Evolutionary conservation across 2,329 filamentous ascomycete genomes (phyloP), one percentile per base, ranked within the genome.

Genomic region (Dactylellina cionopaga): DNA sequence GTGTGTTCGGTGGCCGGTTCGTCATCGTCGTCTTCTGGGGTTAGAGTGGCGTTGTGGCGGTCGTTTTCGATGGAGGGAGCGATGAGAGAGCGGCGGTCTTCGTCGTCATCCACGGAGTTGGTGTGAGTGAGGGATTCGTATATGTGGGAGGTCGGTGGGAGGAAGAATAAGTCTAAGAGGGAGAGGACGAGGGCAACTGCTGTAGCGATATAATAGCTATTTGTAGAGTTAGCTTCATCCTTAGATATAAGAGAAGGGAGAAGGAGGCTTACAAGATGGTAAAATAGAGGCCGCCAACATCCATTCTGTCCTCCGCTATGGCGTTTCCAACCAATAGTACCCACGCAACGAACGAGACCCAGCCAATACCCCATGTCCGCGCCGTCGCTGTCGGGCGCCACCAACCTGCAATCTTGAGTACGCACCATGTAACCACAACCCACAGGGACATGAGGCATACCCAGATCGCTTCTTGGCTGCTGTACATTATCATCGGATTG

Each of bases 401-500:
- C 73, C 89, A 90, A 77, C 92, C 90, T 13, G 92, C 90, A 1
- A 91, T 89, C 15, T 89, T 87, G 77, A 92, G 88, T 33, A 96
- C 84, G 74, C 92, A 89, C 94, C 94, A 98, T 46, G 92, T 89
- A 17, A 89, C 80, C 69, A 90, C 88, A 77, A 95, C 88, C 84
- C 92, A 96, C 0, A 92, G 84, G 0, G 90, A 90, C 0, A 94
- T 78, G 82, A 92, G 90, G 89, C 96, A 96, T 25, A 88, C 87
- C 92, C 92, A 96, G 78, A 97, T 90, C 3, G 91, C 85, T 79
- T 95, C 98, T 49, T 89, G 85, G 77, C 90, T 96, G 81, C 92
- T 93, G 81, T 97, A 95, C n/a, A 95, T 83, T 76, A 98, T 92
- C 77, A 92, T 86, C 0, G 94, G 92, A 78, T 98, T 98, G 78